A percentile compares a stretch with the other conserved stretches of the same genome.
Conservation (phyloP, 257 asterid genomes). For the Solanum sparsipilum region DNA sequence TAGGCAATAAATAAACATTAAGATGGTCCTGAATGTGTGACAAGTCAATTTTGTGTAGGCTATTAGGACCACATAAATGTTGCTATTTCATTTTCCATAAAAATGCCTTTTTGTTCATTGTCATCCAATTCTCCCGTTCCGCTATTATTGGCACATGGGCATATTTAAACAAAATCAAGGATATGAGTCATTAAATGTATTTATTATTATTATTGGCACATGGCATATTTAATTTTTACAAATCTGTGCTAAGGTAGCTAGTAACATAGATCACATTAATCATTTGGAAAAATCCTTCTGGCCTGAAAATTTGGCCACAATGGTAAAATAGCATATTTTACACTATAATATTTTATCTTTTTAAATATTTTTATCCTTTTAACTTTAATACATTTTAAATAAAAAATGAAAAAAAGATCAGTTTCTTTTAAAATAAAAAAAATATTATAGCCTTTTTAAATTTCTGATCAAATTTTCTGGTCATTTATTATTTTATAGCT, state of each 20-base stretch:
- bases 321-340: too few relatives aligned
- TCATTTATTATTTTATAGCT: neutral
- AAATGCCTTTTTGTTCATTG: neutral
- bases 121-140: neutral
- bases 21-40: neutral
- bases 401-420: too few relatives aligned
- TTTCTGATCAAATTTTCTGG: too few relatives aligned
- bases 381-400: too few relatives aligned
- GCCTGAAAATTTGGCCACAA: too few relatives aligned
- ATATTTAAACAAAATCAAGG: neutral
- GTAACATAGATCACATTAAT: neutral
- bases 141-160: neutral
- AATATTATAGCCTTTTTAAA: too few relatives aligned
- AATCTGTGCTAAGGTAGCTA: neutral
- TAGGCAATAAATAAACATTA: neutral
- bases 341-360: too few relatives aligned
- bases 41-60: neutral
- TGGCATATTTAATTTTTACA: neutral
- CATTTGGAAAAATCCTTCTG: neutral
- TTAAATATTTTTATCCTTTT: too few relatives aligned
- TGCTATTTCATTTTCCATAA: neutral
- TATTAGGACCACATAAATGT: neutral
- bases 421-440: too few relatives aligned
- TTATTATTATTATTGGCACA: neutral
- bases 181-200: neutral